Evolutionary conservation across 1,284 basidiomycete species (phyloP), one percentile per base, ranked within the genome.

Genomic region (Inonotus obliquus): DNA sequence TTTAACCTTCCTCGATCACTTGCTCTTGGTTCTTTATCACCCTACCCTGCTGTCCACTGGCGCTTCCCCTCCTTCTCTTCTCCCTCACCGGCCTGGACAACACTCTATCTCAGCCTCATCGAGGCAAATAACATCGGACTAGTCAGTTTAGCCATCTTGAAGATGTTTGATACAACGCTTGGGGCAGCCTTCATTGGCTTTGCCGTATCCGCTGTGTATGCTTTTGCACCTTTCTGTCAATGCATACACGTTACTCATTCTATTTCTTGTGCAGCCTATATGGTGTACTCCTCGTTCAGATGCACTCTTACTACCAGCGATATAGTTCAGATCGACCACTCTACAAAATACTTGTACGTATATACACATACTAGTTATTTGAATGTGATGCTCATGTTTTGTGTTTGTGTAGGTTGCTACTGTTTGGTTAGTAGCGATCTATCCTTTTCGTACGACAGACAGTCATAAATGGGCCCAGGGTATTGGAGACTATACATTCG

Each of bases 181-280:
- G 85, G 85, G 53, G 84, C 86, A 19, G 73, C 78, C 54, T 76
- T 81, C 64, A 70, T 84, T 61, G 85, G 86, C 54, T 84, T 85
- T 69, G 76, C 76, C n/a, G 69, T 77, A 19, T 83, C 85, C 60
- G 62, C 62, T 66, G 69, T 80, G 78, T 74, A 73, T 69, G 60
- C 6, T 25, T n/a, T 35, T 47, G 25, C n/a, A 14, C 23, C 47
- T 61, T 7, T 48, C 35, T 47, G 2, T 39, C 11, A 29, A 17
- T 21, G 5, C n/a, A 13, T 2, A n/a, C 38, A 29, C 32, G 17
- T 7, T 25, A n/a, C 35, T 39, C 29, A 61, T 35, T 57, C 37
- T n/a, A 37, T 23, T 62, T 54, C 23, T 29, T 57, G 48, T 39
- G 49, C 66, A 81, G 80, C 37, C 65, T 77, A 21, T 76, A 76